Base-by-base conservation (phyloP, 352 stramenopile genomes). In the Pythium plurisporium region DNA sequence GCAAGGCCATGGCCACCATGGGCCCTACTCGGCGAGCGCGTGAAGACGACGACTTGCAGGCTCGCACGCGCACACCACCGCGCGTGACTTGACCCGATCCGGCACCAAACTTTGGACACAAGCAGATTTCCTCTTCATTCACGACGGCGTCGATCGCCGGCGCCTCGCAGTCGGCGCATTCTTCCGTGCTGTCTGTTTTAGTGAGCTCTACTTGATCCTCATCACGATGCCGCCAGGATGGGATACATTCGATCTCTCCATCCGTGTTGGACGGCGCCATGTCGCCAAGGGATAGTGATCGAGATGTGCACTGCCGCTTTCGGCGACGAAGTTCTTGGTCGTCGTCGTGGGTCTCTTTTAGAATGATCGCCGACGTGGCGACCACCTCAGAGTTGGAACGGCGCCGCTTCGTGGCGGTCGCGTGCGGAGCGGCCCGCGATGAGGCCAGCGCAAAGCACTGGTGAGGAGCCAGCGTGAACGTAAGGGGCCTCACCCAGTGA, bases 81-180 rank as follows among this genome's bases (percentile, higher is more conserved):
- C 52, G 53, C 1, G 53, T 36, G 46, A 62, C 31, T 25, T 58
- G 52, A 2, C 41, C 52, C 0, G 44, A 54, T 14, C 29, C 33
- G 20, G 15, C 29, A 7, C 46, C 38, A 6, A 40, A 8, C 47
- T 67, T 67, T 11, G 60, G 60, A 14, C 60, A 67, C 4, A 67
- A 38, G 29, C 53, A 62, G 17, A 67, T 59, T n/a, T 59, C 33
- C 38, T 67, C 60, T 50, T 67, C 53, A n/a, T 43, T 33, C 3
- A 49, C 19, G 19, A 50, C 41, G 15, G 31, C 30, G 27, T 55
- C 55, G 12, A 63, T 56, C 12, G 25, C n/a, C 7, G 36, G 34
- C 8, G 23, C n/a, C 3, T 23, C 17, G 31, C 53, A 45, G 11
- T n/a, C 50, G 20, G 4, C 9, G 20, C 36, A 30, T 20, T 15